Conservation (phyloP, 345 rosid genomes). For the Mercurialis annua region DNA sequence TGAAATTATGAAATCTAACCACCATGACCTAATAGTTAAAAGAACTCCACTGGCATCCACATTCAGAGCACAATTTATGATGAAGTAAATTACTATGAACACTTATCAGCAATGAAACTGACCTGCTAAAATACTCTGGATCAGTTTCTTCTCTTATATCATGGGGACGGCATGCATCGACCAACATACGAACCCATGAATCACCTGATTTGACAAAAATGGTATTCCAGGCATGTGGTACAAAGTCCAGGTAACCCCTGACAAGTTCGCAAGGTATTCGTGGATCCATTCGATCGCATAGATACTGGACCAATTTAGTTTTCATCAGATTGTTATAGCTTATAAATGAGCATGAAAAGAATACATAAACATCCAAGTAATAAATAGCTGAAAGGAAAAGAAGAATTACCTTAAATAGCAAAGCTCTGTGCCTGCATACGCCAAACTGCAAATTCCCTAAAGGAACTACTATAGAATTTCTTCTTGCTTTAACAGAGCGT, state of each 20-base stretch:
- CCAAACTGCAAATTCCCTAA: conserved; percentile 82
- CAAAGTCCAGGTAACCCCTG: conserved; percentile 90
- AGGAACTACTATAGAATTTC: conserved; percentile 75
- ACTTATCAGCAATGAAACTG: conserved; percentile 14
- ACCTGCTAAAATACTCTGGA: conserved; percentile 81
- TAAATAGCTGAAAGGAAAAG: background rate
- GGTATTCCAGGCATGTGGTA: conserved; percentile 95
- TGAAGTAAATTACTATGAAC: conserved; percentile 9
- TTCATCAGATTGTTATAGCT: conserved; percentile 20
- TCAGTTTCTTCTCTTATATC: conserved; percentile 90
- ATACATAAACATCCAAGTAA: conserved; percentile 3
- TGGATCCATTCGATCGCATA: conserved; percentile 93
- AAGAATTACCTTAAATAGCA: conserved; percentile 75
- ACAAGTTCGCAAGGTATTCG: conserved; percentile 96
- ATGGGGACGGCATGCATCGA: conserved; percentile 86
- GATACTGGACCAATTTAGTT: conserved; percentile 48
- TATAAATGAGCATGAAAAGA: conserved; percentile 7
- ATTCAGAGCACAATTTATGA: background rate
- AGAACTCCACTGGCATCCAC: background rate
- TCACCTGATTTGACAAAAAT: conserved; percentile 59
- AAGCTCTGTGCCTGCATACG: conserved; percentile 89
- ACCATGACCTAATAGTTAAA: background rate
- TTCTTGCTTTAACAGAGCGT: conserved; percentile 56
- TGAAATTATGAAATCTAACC: too few species aligned
- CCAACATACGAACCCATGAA: conserved; percentile 74